Percentiles rank a stretch among this genome's conserved stretches.
Evolutionary conservation across 1,139 yeast genomes (phyloP).

Genomic region (Saccharomyces uvarum): DNA sequence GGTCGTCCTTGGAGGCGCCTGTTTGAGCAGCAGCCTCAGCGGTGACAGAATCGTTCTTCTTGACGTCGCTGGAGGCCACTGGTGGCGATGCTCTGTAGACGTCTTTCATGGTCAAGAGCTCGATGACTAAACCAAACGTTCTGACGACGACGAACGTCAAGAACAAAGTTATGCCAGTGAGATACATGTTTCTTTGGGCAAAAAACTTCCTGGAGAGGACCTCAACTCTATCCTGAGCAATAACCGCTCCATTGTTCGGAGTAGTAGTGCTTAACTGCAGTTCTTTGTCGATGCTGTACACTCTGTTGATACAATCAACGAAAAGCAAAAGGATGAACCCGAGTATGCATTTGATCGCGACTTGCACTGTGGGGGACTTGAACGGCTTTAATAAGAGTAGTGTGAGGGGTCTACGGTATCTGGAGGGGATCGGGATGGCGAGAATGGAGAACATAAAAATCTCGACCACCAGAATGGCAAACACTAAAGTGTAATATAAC

Average conservation of each 20-base stretch:
- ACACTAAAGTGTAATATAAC: slow-evolving; percentile 39
- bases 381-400: slow-evolving; percentile 61
- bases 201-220: slow-evolving; percentile 67
- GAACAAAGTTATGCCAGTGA: slow-evolving; percentile 92
- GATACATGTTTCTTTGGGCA: slow-evolving; percentile 93
- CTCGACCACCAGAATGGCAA: slow-evolving; percentile 66
- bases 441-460: slow-evolving; percentile 74
- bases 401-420: slow-evolving; percentile 61
- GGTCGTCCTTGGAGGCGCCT: slow-evolving; percentile 22
- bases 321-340: slow-evolving; percentile 81
- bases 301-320: slow-evolving; percentile 82
- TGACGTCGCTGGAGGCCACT: slow-evolving; percentile 16
- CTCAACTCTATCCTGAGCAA: slow-evolving; percentile 23
- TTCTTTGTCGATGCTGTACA: slow-evolving; percentile 62
- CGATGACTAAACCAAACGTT: slow-evolving; percentile 78
- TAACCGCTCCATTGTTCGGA: slow-evolving; percentile 9
- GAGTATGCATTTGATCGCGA: slow-evolving; percentile 73
- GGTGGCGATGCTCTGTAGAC: slow-evolving; percentile 24
- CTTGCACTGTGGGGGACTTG: slow-evolving; percentile 61
- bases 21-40: slow-evolving; percentile 28
- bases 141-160: slow-evolving; percentile 77
- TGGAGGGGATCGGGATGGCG: slow-evolving; percentile 80
- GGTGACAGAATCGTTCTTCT: slow-evolving; percentile 18
- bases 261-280: slow-evolving; percentile 29
- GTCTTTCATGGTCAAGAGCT: slow-evolving; percentile 59